Evolutionary conservation across 164 flowering plant genomes (phyloP), one percentile per base, ranked within the genome.

Genomic region (Santalum album): DNA sequence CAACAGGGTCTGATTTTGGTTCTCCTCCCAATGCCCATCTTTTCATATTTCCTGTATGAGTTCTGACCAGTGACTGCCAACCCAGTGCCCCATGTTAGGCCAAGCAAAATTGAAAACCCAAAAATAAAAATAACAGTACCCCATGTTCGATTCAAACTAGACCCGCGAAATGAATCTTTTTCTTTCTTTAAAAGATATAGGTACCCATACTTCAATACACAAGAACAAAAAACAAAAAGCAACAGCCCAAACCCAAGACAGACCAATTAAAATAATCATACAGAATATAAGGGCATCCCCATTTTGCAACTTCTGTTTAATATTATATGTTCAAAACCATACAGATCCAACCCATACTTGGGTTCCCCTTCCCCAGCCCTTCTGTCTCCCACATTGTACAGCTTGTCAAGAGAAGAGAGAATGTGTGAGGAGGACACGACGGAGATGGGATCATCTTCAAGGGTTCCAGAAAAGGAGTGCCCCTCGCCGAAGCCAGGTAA

Each of bases 151-250:
- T 55, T 50, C 9, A 47, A 4, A 43, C 35, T 40, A 35, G 59
- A n/a, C n/a, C n/a, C n/a, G n/a, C n/a, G n/a, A n/a, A n/a, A n/a
- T n/a, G n/a, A n/a, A n/a, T n/a, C n/a, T n/a, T n/a, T n/a, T n/a
- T n/a, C n/a, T n/a, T n/a, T n/a, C n/a, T n/a, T n/a, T n/a, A n/a
- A n/a, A n/a, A n/a, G n/a, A n/a, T n/a, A n/a, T n/a, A n/a, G n/a
- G 9, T 29, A 4, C 9, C 6, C 34, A 29, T 29, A 29, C 9
- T 29, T 29, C 34, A 55, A 19, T 32, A 39, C 34, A 57, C 65
- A 58, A 56, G 78, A 29, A 73, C 70, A 68, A 68, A 69, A 76
- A 72, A 78, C 79, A 80, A 80, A 79, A 81, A 66, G 69, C 49
- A 56, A 69, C 54, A 6, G 45, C 53, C 72, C 51, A 49, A 59